A percentile compares a stretch with the other conserved stretches of the same genome.
Evolutionary conservation across 2,329 filamentous ascomycete species (phyloP).

Genomic region (Fusarium nisikadoi): DNA sequence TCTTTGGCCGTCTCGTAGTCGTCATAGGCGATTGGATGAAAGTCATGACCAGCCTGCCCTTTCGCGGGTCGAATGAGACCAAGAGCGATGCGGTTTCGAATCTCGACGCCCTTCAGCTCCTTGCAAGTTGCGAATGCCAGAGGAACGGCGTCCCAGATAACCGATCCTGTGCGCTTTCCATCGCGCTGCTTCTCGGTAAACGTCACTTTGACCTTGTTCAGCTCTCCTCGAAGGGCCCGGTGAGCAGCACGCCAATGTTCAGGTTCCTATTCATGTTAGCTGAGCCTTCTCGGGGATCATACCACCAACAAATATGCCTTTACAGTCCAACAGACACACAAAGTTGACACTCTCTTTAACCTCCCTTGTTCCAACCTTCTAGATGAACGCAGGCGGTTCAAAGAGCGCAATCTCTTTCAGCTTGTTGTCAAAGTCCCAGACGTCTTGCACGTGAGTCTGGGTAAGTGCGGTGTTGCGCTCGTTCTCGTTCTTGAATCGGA

Average conservation of each 20-base stretch:
- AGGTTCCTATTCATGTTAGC: background rate
- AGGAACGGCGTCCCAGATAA: background rate
- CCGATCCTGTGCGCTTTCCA: too few species aligned
- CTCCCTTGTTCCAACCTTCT: background rate
- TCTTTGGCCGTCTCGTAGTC: background rate
- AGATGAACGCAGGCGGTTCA: background rate
- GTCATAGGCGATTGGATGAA: background rate
- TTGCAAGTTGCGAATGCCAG: accelerated
- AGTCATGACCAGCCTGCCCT: too few species aligned
- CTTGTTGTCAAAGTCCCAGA: background rate
- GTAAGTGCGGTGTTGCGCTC: background rate
- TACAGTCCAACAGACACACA: background rate
- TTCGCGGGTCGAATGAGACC: background rate
- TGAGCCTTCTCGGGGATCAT: too few species aligned
- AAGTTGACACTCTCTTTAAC: accelerated
- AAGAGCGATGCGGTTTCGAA: background rate
- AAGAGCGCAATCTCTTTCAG: background rate
- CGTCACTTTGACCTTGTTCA: background rate
- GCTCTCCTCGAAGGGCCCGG: background rate
- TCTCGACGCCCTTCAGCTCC: accelerated
- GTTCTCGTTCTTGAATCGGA: background rate
- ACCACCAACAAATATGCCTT: background rate
- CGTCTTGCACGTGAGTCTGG: slow-evolving; percentile 8
- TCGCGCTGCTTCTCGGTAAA: too few species aligned
- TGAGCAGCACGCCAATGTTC: background rate